These are phyloP conservation scores for Collybia nuda DNA, from an alignment of 768 basidiomycete genomes.

Conservation along the genomic window DNA sequence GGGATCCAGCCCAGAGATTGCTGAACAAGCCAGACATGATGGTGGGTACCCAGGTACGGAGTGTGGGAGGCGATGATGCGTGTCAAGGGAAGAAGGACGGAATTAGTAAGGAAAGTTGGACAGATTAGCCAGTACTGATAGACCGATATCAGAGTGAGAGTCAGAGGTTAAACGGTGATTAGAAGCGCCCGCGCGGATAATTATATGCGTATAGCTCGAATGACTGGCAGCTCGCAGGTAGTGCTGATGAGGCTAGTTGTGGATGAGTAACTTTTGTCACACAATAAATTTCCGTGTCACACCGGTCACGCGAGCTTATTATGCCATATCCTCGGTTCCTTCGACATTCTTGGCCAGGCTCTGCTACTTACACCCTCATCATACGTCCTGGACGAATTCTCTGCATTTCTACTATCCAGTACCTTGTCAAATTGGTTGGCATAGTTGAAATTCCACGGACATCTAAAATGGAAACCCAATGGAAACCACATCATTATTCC, in stretches of 20 bases:
- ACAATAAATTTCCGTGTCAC: too few relatives aligned
- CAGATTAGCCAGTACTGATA: conserved; percentile 1
- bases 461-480: too few relatives aligned
- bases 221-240: neutral
- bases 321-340: too few relatives aligned
- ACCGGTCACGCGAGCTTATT: too few relatives aligned
- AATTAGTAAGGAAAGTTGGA: conserved; percentile 4
- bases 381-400: too few relatives aligned
- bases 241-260: neutral
- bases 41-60: neutral
- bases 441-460: too few relatives aligned
- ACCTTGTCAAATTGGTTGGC: too few relatives aligned
- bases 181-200: conserved; percentile 8
- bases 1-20: conserved; percentile 19
- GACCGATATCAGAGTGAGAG: conserved; percentile 1
- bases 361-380: too few relatives aligned
- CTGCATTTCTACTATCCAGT: too few relatives aligned
- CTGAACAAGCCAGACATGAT: conserved; percentile 14
- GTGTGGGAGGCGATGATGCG: conserved; percentile 3
- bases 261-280: too few relatives aligned
- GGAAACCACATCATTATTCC: neutral
- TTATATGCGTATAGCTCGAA: neutral
- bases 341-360: too few relatives aligned
- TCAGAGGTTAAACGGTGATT: neutral
- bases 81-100: conserved; percentile 6